Percentiles rank a stretch among this genome's conserved stretches.
These are phyloP conservation scores for Malassezia brasiliensis DNA, from an alignment of 1,284 basidiomycete genomes.

Conservation along the genomic window DNA sequence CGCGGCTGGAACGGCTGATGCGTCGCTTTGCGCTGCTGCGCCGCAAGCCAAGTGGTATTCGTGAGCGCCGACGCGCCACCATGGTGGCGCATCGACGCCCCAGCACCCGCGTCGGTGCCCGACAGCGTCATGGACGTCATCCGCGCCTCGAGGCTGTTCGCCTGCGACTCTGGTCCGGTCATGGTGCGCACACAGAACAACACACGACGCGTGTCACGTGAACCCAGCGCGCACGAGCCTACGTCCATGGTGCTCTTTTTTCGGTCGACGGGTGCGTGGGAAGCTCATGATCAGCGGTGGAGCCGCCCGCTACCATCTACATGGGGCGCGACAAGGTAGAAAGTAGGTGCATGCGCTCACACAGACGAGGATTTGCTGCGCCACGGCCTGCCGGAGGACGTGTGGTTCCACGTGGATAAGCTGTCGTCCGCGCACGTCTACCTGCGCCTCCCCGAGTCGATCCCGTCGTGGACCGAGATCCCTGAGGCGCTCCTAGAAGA, in stretches of 20 bases:
- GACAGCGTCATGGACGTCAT: conserved; percentile 14
- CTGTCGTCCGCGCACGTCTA: conserved; percentile 54
- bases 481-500: conserved; percentile 70
- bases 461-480: conserved; percentile 70
- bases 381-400: conserved; percentile 57
- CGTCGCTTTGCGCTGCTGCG: conserved; percentile 16
- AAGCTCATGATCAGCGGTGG: conserved; percentile 45
- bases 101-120: background rate
- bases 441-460: conserved; percentile 67
- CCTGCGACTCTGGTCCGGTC: background rate
- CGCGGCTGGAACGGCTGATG: conserved; percentile 16
- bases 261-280: conserved; percentile 51
- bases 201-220: conserved; percentile 7
- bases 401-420: conserved; percentile 58
- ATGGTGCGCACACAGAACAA: conserved; percentile 13
- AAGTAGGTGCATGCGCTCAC: conserved; percentile 10
- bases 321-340: conserved; percentile 81
- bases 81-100: no score
- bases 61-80: conserved; percentile 5
- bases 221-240: conserved; percentile 1
- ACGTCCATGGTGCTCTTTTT: conserved; percentile 56
- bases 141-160: conserved; percentile 7
- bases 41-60: conserved; percentile 15
- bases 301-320: conserved; percentile 68
- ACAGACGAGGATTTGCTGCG: conserved; percentile 20